Evolutionary conservation across 2,329 filamentous ascomycete species (phyloP).

Genomic region (Pseudogymnoascus sp.): DNA sequence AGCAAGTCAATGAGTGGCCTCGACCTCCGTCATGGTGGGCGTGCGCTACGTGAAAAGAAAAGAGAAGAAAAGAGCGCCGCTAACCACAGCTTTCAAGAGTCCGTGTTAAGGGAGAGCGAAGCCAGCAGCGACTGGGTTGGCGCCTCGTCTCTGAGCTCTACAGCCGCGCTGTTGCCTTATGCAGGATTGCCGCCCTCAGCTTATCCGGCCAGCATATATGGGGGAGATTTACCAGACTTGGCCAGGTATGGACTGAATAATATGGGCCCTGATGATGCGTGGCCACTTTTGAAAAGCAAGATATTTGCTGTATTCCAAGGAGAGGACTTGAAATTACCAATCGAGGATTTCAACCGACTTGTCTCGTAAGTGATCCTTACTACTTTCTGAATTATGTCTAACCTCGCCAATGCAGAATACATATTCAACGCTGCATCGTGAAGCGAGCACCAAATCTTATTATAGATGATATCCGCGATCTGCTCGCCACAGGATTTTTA

Average conservation of each 20-base stretch:
- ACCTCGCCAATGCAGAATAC: slow-evolving; percentile 39
- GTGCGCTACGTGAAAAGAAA: slow-evolving; percentile 72
- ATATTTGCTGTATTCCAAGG: slow-evolving; percentile 73
- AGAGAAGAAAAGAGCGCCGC: slow-evolving; percentile 56
- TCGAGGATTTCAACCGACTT: slow-evolving; percentile 76
- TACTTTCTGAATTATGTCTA: neutral
- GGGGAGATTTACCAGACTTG: slow-evolving; percentile 46
- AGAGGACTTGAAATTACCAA: slow-evolving; percentile 68
- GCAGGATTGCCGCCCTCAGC: slow-evolving; percentile 17
- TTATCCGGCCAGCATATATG: slow-evolving; percentile 34
- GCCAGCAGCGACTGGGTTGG: slow-evolving; percentile 41
- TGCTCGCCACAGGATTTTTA: slow-evolving; percentile 73
- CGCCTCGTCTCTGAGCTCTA: slow-evolving; percentile 43
- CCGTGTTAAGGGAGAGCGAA: slow-evolving; percentile 27
- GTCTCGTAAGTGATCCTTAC: slow-evolving; percentile 42
- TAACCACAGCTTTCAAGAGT: slow-evolving; percentile 16
- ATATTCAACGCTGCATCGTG: slow-evolving; percentile 71
- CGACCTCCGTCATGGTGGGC: slow-evolving; percentile 69
- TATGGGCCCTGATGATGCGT: slow-evolving; percentile 70
- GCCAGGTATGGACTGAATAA: slow-evolving; percentile 59
- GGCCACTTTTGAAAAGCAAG: slow-evolving; percentile 71
- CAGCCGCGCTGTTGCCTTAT: slow-evolving; percentile 32
- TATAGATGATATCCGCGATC: slow-evolving; percentile 68
- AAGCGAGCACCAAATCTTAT: slow-evolving; percentile 63
- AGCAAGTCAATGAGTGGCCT: slow-evolving; percentile 75